phyloP scores from a whole-genome alignment of 192 early-diverging fungal genomes.

The Gryganskiella cystojenkinii region DNA sequence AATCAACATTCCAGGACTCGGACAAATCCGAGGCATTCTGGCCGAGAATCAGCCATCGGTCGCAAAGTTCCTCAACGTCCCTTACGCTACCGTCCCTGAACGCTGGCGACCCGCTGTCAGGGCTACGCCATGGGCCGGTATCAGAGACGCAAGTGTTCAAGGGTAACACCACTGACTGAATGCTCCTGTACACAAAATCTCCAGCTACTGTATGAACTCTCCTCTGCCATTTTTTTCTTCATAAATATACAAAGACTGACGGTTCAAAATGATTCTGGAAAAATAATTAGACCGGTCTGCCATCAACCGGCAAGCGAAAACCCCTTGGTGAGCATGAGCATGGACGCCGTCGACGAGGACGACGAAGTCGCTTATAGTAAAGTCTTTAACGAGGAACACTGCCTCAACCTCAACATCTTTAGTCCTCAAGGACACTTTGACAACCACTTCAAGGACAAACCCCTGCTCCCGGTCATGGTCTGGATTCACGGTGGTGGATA shows the following conservation, averaged over 20 bases:
- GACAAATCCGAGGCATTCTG: background rate
- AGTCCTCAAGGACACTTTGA: background rate
- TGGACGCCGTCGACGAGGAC: too few relatives aligned
- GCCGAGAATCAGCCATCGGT: background rate
- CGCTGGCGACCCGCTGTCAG: conserved; percentile 46
- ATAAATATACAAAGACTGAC: too few relatives aligned
- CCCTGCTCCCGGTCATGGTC: conserved; percentile 36
- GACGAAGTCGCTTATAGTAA: too few relatives aligned
- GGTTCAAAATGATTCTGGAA: too few relatives aligned
- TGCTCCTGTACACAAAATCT: background rate
- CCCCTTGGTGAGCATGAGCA: background rate
- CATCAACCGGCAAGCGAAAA: too few relatives aligned
- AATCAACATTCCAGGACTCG: background rate
- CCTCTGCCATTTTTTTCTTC: too few relatives aligned
- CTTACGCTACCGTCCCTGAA: conserved; percentile 41
- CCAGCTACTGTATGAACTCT: conserved; percentile 16
- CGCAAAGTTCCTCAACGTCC: conserved; percentile 46
- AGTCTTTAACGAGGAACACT: background rate
- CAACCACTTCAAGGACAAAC: background rate
- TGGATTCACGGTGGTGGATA: conserved; percentile 44
- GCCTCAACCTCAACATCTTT: background rate
- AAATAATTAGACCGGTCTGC: background rate
- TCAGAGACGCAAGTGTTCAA: conserved; percentile 29
- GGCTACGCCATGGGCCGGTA: conserved; percentile 26
- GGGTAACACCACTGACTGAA: conserved; percentile 4